These are phyloP conservation scores for Penicillium verrucosum DNA, from an alignment of 2,329 filamentous ascomycete genomes.

Conservation along the genomic window DNA sequence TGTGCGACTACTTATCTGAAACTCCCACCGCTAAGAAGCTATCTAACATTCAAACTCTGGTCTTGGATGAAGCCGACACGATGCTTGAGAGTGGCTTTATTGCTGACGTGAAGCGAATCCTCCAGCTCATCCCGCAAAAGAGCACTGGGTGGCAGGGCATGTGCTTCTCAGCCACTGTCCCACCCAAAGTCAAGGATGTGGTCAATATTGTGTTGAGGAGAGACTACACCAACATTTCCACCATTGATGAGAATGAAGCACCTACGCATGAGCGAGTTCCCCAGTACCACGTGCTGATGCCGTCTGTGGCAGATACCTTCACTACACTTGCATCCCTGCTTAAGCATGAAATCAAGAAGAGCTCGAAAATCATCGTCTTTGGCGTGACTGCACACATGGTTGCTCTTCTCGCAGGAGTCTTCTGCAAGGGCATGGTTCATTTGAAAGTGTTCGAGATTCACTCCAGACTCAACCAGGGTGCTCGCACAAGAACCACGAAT, in stretches of 20 bases:
- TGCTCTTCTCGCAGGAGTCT: conserved; percentile 57
- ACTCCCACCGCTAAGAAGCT: conserved; percentile 42
- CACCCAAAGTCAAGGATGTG: conserved; percentile 72
- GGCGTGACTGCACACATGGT: conserved; percentile 69
- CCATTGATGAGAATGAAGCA: conserved; percentile 71
- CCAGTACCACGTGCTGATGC: conserved; percentile 48
- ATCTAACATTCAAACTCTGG: conserved; percentile 47
- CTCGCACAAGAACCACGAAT: conserved; percentile 60
- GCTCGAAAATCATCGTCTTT: conserved; percentile 87
- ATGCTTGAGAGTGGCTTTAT: conserved; percentile 45
- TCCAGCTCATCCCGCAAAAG: conserved; percentile 52
- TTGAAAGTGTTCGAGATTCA: conserved; percentile 63
- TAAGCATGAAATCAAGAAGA: conserved; percentile 38
- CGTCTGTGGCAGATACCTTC: conserved; percentile 45
- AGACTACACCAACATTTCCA: conserved; percentile 83
- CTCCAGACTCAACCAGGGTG: conserved; percentile 66
- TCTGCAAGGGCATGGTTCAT: conserved; percentile 41
- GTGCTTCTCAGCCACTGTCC: conserved; percentile 89
- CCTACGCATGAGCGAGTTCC: conserved; percentile 64
- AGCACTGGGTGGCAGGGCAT: conserved; percentile 52
- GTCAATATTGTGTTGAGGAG: conserved; percentile 59
- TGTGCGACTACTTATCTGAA: conserved; percentile 48
- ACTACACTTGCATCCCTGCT: conserved; percentile 46
- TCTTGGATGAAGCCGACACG: conserved; percentile 44
- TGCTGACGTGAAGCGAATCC: conserved; percentile 51